These are phyloP conservation scores for Oenanthe sinensis DNA, from an alignment of 129 eudicot species.

Conservation along the genomic window DNA sequence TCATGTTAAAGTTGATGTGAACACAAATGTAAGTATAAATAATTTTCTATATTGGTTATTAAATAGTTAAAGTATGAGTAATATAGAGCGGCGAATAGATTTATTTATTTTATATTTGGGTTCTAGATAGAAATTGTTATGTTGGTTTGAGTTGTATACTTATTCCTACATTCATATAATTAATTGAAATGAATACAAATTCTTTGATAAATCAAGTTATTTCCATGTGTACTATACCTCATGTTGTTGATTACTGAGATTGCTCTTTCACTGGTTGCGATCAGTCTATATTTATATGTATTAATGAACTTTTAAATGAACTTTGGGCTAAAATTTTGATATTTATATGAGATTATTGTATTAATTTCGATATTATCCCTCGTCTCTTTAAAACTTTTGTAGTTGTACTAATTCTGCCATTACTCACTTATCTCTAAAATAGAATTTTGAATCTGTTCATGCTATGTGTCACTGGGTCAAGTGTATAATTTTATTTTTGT, in stretches of 20 bases:
- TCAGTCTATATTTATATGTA: no score
- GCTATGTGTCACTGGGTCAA: not conserved
- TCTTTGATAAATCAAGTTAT: no score
- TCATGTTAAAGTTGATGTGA: not conserved
- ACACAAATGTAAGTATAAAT: not conserved
- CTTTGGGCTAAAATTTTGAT: not conserved
- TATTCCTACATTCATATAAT: no score
- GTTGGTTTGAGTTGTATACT: not conserved
- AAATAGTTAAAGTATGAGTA: not conserved
- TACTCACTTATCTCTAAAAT: not conserved
- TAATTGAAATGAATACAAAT: not conserved
- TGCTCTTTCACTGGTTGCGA: no score
- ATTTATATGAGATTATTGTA: not conserved
- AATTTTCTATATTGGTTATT: no score
- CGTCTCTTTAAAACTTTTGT: no score
- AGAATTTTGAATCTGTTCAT: not conserved
- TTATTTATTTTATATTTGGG: no score
- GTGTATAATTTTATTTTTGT: not conserved
- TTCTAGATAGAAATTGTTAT: no score
- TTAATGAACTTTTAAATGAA: not conserved
- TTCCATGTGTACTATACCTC: no score
- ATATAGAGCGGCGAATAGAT: not conserved
- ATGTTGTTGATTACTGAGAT: no score
- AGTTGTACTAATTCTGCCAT: not conserved
- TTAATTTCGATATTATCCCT: not conserved